A percentile compares a stretch with the other conserved stretches of the same genome.
phyloP scores from a whole-genome alignment of 768 basidiomycete species.

The Podaxis rugospora region DNA sequence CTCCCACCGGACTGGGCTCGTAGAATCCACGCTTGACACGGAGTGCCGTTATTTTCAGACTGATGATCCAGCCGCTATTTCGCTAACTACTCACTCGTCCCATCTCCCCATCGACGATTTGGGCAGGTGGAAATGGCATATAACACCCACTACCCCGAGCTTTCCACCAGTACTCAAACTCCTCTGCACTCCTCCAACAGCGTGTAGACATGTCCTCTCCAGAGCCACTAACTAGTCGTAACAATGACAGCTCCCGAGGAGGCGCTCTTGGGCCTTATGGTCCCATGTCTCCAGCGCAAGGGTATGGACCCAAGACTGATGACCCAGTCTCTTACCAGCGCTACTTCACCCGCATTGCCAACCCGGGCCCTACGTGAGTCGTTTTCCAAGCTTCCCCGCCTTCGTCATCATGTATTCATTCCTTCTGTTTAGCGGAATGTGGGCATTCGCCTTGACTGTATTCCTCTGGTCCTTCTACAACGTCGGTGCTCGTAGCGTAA shows the following conservation, averaged over 20 bases:
- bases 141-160: background rate
- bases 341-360: slow-evolving; percentile 13
- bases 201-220: background rate
- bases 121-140: background rate
- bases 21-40: background rate
- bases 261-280: slow-evolving; percentile 6
- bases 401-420: background rate
- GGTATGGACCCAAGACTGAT: slow-evolving; percentile 11
- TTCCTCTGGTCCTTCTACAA: slow-evolving; percentile 56
- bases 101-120: background rate
- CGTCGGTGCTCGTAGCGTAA: slow-evolving; percentile 34
- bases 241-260: background rate
- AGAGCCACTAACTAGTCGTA: background rate
- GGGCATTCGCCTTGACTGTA: slow-evolving; percentile 56
- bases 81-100: background rate
- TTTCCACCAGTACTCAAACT: background rate
- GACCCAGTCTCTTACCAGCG: slow-evolving; percentile 15
- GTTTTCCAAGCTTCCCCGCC: background rate
- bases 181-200: background rate
- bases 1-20: background rate
- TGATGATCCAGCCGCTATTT: background rate
- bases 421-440: slow-evolving; percentile 38
- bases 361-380: slow-evolving; percentile 13
- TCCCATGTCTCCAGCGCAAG: slow-evolving; percentile 12
- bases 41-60: background rate